Percentiles rank a stretch among this genome's conserved stretches.
These are phyloP conservation scores for Harringtonia aguacate DNA, from an alignment of 2,329 filamentous ascomycete genomes.

Conservation along the genomic window DNA sequence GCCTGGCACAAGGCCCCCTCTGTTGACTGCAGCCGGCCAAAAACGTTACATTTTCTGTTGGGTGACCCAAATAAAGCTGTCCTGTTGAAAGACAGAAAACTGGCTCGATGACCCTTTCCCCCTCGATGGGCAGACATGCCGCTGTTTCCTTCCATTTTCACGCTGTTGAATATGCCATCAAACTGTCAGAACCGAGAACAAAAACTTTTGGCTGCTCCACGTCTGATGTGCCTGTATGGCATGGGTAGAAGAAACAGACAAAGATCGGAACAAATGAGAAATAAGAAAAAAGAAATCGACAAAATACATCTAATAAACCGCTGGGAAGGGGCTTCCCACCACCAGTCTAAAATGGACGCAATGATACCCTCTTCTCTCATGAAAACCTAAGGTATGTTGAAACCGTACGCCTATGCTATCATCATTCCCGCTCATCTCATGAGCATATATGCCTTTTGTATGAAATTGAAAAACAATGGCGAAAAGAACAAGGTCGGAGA, in stretches of 20 bases:
- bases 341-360: background rate
- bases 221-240: background rate
- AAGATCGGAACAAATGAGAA: background rate
- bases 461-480: background rate
- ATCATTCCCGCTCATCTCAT: conserved; percentile 9
- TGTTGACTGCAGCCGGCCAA: too few species aligned
- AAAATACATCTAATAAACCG: background rate
- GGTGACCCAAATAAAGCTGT: too few species aligned
- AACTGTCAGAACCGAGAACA: background rate
- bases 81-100: background rate
- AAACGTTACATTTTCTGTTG: too few species aligned
- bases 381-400: conserved; percentile 14
- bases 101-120: background rate
- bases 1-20: too few species aligned
- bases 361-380: background rate
- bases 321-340: background rate
- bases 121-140: background rate
- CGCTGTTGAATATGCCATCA: conserved; percentile 1
- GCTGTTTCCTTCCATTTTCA: background rate
- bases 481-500: background rate
- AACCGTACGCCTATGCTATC: conserved; percentile 16
- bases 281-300: background rate
- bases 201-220: too few species aligned
- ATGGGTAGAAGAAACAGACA: background rate
- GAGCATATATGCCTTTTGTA: conserved; percentile 8